Percentiles rank a stretch among this genome's conserved stretches.
phyloP scores from a whole-genome alignment of 1,139 yeast genomes.

The Debaryomyces subglobosus region DNA sequence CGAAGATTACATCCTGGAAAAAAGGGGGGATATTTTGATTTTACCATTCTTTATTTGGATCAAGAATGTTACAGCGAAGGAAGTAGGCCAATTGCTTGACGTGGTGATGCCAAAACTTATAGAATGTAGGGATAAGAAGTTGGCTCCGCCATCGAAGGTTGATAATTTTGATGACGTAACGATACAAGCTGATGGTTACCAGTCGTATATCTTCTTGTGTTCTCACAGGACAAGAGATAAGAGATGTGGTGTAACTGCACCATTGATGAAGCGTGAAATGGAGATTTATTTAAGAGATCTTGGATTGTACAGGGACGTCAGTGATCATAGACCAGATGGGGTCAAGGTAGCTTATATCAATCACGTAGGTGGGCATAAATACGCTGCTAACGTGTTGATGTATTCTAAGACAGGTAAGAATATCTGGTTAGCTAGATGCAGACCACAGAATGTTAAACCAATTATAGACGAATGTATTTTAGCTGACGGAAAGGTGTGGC shows the following conservation, averaged over 20 bases:
- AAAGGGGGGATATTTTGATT: constrained; percentile 60
- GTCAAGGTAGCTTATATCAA: constrained; percentile 69
- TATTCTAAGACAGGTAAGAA: constrained; percentile 71
- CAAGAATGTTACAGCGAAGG: constrained; percentile 47
- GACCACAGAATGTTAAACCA: constrained; percentile 73
- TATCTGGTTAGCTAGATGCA: constrained; percentile 86
- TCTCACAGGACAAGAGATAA: constrained; percentile 92
- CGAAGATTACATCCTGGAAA: constrained; percentile 42
- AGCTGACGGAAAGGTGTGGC: constrained; percentile 68
- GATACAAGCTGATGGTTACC: constrained; percentile 37
- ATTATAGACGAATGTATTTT: constrained; percentile 75
- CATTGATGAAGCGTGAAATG: constrained; percentile 81
- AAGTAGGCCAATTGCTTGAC: constrained; percentile 49
- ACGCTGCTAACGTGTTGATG: constrained; percentile 82
- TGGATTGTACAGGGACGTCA: constrained; percentile 71
- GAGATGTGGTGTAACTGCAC: constrained; percentile 92
- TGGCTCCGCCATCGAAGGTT: constrained; percentile 7
- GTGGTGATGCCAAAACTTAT: constrained; percentile 48
- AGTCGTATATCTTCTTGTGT: constrained; percentile 73
- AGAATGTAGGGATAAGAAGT: constrained; percentile 23
- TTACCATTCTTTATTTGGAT: constrained; percentile 84
- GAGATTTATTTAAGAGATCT: constrained; percentile 71
- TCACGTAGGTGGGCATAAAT: constrained; percentile 96
- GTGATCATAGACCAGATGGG: constrained; percentile 76
- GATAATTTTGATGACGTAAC: constrained; percentile 19